These are phyloP conservation scores for Eleusine indica DNA, from an alignment of 176 grass and related monocot genomes.

Conservation along the genomic window DNA sequence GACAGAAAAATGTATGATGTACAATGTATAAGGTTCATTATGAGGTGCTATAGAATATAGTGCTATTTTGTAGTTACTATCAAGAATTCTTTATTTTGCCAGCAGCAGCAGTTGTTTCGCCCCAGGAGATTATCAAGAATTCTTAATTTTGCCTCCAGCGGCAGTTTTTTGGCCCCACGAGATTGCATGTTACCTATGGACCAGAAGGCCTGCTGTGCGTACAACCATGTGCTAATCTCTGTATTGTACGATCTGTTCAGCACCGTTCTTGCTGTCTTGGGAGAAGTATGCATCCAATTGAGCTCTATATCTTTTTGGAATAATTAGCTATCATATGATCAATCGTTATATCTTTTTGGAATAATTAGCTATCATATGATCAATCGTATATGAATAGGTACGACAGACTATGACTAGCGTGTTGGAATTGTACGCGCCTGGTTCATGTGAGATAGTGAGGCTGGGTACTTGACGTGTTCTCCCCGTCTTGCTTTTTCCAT, in stretches of 20 bases:
- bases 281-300: no score
- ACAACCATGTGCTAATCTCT: no score
- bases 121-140: not conserved
- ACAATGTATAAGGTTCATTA: constrained; percentile 28
- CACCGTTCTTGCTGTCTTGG: no score
- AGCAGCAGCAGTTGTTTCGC: not conserved
- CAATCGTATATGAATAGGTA: not conserved
- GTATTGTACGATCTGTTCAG: no score
- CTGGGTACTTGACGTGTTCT: constrained; percentile 33
- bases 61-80: constrained; percentile 9
- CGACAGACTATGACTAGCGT: not conserved
- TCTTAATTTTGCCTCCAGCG: not conserved
- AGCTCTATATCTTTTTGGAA: no score
- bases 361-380: not conserved
- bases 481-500: not conserved
- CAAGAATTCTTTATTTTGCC: constrained; percentile 13
- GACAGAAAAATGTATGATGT: constrained; percentile 23
- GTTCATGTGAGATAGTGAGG: not conserved
- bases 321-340: not conserved
- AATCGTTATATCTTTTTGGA: not conserved
- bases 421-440: not conserved
- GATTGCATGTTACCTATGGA: no score
- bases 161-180: no score
- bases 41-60: constrained; percentile 31
- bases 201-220: no score